A percentile compares a stretch with the other conserved stretches of the same genome.
These are phyloP conservation scores for Solanum habrochaites DNA, from an alignment of 257 asterid species.

Conservation along the genomic window DNA sequence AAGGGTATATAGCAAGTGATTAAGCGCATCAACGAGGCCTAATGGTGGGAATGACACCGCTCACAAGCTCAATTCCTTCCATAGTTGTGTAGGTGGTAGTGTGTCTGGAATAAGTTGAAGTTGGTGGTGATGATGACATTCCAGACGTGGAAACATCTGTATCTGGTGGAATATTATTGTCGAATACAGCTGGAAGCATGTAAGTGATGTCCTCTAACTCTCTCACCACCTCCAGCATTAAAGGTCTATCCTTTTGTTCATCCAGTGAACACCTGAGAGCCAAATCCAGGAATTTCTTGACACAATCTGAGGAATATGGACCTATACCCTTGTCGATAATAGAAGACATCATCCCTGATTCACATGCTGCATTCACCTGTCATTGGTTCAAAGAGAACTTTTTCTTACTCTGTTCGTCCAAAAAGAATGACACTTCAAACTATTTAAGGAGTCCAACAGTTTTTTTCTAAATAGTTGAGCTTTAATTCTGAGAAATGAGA, in stretches of 20 bases:
- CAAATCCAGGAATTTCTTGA: constrained; percentile 15
- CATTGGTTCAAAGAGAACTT: background rate
- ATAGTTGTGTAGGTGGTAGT: constrained; percentile 5
- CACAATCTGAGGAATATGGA: constrained; percentile 20
- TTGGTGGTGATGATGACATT: background rate
- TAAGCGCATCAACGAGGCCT: constrained; percentile 10
- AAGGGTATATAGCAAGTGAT: background rate
- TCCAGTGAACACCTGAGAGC: constrained; percentile 29
- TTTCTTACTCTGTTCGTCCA: background rate
- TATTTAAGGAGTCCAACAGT: background rate
- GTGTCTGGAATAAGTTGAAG: constrained; percentile 8
- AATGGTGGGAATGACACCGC: constrained; percentile 22
- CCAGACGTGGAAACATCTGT: constrained; percentile 1
- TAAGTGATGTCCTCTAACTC: constrained; percentile 15
- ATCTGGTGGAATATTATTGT: background rate
- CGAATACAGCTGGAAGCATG: constrained; percentile 15
- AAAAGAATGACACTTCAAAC: background rate
- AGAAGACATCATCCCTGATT: constrained; percentile 9
- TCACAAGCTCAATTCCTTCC: constrained; percentile 22
- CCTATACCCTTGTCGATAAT: constrained; percentile 21
- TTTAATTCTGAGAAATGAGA: background rate
- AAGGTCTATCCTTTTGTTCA: constrained; percentile 19
- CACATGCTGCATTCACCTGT: constrained; percentile 4
- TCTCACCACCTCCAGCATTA: constrained; percentile 24
- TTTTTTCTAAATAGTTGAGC: background rate